Base-by-base conservation (phyloP, 1,139 yeast genomes). In the Yamadazyma friedrichii region DNA sequence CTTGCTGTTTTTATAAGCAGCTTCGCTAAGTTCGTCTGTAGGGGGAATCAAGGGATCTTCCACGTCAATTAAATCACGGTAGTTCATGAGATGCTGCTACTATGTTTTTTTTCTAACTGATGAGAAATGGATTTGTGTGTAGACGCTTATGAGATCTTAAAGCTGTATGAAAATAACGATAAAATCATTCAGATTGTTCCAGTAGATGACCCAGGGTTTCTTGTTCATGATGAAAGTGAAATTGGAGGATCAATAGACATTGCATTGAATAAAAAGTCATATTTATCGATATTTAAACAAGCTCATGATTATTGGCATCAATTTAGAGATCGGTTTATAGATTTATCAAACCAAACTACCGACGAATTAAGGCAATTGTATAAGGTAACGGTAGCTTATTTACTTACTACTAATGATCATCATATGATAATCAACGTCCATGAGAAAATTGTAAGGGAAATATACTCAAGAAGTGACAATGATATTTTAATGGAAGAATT, bases 381-480 rank as follows among this genome's bases (percentile, higher is more conserved):
- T 35, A 44, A 44, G 30, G 60, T 64, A 55, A 65, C 74, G 0
- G 44, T 67, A 27, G 69, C 74, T 1, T 62, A 58, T 41, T 48
- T 72, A 35, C 44, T 65, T 15, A 69, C 75, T 10, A 68, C 76
- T 15, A 67, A 70, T 46, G 78, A 71, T 42, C 62, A 70, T 51
- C 70, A 67, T 43, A 63, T 66, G 24, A 54, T 65, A 1, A 45
- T 70, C 30, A 46, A 47, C 2, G 35, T 64, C 3, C 76, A 70
- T 48, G 67, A 68, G 36, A 35, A 41, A 25, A 46, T 62, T 0
- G 48, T 65, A 5, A 40, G 40, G 24, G 50, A 50, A 32, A 37
- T 65, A 10, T 35, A 34, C 22, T 28, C 36, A 9, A 32, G 48
- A 22, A 8, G 24, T 8, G 42, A 47, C 2, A 47, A 48, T 1